Conservation (phyloP, 768 basidiomycete genomes). For the Clitopilus hobsonii region DNA sequence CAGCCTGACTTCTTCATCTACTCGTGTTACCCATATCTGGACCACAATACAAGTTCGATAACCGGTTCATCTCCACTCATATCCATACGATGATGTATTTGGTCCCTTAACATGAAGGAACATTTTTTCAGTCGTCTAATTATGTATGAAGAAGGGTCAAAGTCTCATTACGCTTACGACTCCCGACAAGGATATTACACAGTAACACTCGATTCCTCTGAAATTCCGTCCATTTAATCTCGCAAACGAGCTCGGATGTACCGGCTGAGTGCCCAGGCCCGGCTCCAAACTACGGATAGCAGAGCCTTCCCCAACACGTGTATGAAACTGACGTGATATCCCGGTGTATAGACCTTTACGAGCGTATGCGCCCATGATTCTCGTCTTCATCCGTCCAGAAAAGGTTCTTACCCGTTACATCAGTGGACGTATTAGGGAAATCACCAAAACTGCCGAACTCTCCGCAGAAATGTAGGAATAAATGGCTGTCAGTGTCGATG, state of each 20-base stretch:
- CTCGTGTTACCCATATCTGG: not conserved
- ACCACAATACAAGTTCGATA: not conserved
- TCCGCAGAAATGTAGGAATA: conserved; percentile 9
- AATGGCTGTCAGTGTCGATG: conserved; percentile 2
- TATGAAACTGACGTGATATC: conserved; percentile 12
- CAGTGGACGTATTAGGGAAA: conserved; percentile 3
- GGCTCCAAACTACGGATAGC: not conserved
- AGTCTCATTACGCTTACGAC: not conserved
- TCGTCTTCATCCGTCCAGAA: not conserved
- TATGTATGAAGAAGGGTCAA: not conserved
- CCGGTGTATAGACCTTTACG: conserved; percentile 15
- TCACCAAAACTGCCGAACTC: conserved; percentile 10
- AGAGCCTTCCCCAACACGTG: conserved; percentile 11
- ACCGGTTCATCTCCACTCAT: not conserved
- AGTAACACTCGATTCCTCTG: not conserved
- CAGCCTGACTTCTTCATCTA: not conserved
- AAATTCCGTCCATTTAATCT: not conserved
- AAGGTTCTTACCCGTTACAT: not conserved
- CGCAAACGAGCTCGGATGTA: conserved; percentile 15
- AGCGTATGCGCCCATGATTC: conserved; percentile 8
- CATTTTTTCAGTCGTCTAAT: not conserved
- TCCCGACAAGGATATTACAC: not conserved
- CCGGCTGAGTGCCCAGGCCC: conserved; percentile 11
- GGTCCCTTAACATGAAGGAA: not conserved
- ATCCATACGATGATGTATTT: not conserved